phyloP scores from a whole-genome alignment of 192 early-diverging fungal species.

The Coemansia sp. region DNA sequence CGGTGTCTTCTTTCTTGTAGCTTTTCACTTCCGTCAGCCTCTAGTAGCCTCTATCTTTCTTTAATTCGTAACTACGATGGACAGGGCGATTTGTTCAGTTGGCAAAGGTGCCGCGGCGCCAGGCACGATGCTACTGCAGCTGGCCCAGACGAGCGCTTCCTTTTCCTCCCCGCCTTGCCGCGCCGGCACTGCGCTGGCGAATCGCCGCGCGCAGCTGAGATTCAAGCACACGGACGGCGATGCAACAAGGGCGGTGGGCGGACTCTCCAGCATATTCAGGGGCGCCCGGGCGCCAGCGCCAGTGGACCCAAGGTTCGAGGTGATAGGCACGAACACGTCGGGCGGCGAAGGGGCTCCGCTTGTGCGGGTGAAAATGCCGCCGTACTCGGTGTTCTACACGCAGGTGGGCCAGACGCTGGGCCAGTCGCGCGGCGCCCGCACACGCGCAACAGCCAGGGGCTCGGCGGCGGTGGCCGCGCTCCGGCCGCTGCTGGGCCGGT shows the following conservation, averaged over 20 bases:
- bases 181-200: slow-evolving; percentile 8
- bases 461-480: slow-evolving; percentile 25
- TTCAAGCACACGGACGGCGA: neutral
- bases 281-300: slow-evolving; percentile 21
- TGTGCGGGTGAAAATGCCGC: slow-evolving; percentile 33
- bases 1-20: neutral
- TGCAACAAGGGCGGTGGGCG: slow-evolving; percentile 6
- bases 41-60: neutral
- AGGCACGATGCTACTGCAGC: neutral
- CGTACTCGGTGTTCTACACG: slow-evolving; percentile 39
- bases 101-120: neutral
- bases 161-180: neutral
- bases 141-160: neutral
- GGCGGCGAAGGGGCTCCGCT: slow-evolving; percentile 18
- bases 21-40: neutral
- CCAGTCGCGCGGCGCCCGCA: slow-evolving; percentile 15
- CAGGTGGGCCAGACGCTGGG: slow-evolving; percentile 38
- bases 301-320: slow-evolving; percentile 34
- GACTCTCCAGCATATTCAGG: slow-evolving; percentile 22
- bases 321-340: slow-evolving; percentile 14
- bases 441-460: slow-evolving; percentile 19
- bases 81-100: neutral
- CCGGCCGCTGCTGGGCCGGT: slow-evolving; percentile 38
- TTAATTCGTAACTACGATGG: neutral
- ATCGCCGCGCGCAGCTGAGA: neutral